Percentiles rank a stretch among this genome's conserved stretches.
Conservation (phyloP, 306 rosid genomes). For the Acacia melanoxylon region DNA sequence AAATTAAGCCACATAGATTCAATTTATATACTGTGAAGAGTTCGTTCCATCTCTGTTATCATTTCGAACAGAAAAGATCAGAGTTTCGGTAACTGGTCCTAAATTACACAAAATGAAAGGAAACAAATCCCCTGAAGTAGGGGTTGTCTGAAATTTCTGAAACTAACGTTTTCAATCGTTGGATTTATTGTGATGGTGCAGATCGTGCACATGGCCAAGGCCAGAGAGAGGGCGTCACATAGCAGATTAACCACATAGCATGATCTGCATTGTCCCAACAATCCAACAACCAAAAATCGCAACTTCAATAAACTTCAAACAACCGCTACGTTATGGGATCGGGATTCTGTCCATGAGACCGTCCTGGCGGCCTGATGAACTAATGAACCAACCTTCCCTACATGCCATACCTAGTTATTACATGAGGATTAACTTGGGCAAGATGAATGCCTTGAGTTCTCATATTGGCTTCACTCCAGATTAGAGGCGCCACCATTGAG, state of each 20-base stretch:
- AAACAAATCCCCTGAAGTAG: background rate
- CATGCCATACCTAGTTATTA: background rate
- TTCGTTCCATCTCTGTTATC: background rate
- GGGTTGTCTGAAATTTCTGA: background rate
- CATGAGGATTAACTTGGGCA: background rate
- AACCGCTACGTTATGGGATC: background rate
- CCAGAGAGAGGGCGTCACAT: background rate
- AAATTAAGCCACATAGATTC: background rate
- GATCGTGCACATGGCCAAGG: background rate
- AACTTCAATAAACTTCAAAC: background rate
- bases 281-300: background rate
- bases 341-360: background rate
- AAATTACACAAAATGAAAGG: background rate
- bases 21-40: background rate
- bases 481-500: slow-evolving; percentile 2
- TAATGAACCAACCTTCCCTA: background rate
- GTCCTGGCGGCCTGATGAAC: background rate
- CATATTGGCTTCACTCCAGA: slow-evolving; percentile 16
- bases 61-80: background rate
- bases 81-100: background rate
- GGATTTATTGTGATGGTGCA: background rate
- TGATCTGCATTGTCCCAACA: background rate
- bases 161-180: background rate
- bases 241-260: background rate
- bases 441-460: slow-evolving; percentile 2